phyloP scores from a whole-genome alignment of 805 yeast genomes.

The Lachancea lanzarotensis region DNA sequence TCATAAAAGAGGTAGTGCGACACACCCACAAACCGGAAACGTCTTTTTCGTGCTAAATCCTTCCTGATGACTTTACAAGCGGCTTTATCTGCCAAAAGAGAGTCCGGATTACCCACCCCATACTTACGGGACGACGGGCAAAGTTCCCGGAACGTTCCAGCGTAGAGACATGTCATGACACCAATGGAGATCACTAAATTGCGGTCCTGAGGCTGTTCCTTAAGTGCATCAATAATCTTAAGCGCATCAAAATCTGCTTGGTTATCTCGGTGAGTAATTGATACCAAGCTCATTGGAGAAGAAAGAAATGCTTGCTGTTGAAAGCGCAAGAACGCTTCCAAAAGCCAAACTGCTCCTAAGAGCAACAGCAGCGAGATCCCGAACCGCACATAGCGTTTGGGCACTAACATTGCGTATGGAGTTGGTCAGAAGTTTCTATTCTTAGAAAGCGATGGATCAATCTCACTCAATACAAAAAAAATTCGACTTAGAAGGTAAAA shows the following conservation, averaged over 20 bases:
- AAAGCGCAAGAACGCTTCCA: neutral
- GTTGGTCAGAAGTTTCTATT: neutral
- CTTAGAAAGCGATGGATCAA: neutral
- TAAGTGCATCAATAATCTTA: neutral
- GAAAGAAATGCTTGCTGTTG: neutral
- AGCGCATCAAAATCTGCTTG: neutral
- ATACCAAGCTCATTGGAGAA: neutral
- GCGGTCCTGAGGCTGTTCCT: neutral
- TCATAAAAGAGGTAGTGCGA: constrained; percentile 22
- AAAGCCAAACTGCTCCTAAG: neutral
- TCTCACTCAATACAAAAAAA: too few relatives aligned
- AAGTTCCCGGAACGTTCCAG: constrained; percentile 12
- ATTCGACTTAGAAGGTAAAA: too few relatives aligned
- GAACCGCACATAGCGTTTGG: constrained; percentile 6
- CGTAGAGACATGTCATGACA: constrained; percentile 16
- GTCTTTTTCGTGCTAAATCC: constrained; percentile 18
- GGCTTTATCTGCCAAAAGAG: neutral
- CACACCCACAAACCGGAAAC: constrained; percentile 18
- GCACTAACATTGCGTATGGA: neutral
- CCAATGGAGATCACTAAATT: constrained; percentile 18
- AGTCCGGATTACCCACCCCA: neutral
- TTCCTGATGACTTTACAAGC: constrained; percentile 11
- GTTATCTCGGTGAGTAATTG: neutral
- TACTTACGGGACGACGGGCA: constrained; percentile 1
- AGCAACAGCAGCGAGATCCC: neutral